Evolutionary conservation across 495 filamentous ascomycete species (phyloP).

Genomic region (Daldinia concentrica): DNA sequence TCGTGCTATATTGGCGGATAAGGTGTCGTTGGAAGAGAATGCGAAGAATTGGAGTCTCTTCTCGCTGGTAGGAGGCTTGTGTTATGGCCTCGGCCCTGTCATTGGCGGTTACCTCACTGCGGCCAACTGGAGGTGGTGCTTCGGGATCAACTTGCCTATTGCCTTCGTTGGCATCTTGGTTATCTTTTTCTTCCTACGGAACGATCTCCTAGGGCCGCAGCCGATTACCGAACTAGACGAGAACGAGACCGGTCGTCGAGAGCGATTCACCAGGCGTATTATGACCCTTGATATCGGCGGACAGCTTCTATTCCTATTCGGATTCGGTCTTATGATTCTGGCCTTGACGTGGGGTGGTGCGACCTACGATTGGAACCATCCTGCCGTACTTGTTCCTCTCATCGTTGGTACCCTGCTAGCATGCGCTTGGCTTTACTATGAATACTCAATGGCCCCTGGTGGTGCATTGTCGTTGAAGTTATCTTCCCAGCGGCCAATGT

Average conservation of each 20-base stretch:
- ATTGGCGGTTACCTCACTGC: conserved; percentile 56
- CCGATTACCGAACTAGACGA: conserved; percentile 46
- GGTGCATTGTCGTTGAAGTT: conserved; percentile 52
- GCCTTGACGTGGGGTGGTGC: conserved; percentile 68
- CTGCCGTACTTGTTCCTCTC: conserved; percentile 62
- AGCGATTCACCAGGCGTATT: conserved; percentile 50
- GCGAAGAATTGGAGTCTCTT: conserved; percentile 67
- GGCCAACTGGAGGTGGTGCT: conserved; percentile 67
- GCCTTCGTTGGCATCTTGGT: conserved; percentile 50
- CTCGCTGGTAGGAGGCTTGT: conserved; percentile 58
- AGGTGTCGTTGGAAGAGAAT: conserved; percentile 64
- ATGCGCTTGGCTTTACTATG: conserved; percentile 60
- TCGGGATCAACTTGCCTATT: conserved; percentile 65
- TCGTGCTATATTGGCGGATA: conserved; percentile 65
- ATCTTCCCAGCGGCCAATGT: conserved; percentile 63
- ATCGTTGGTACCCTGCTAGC: conserved; percentile 59
- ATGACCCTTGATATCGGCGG: conserved; percentile 64
- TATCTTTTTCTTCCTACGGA: conserved; percentile 53
- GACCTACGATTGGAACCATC: conserved; percentile 61
- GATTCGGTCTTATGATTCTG: conserved; percentile 65
- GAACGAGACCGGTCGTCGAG: conserved; percentile 14
- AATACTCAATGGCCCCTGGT: conserved; percentile 64
- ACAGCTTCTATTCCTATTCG: conserved; percentile 66
- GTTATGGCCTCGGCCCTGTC: conserved; percentile 64
- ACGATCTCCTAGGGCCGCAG: conserved; percentile 51